Evolutionary conservation across 2,329 filamentous ascomycete genomes (phyloP).

Genomic region (Niveomyces coronatus): DNA sequence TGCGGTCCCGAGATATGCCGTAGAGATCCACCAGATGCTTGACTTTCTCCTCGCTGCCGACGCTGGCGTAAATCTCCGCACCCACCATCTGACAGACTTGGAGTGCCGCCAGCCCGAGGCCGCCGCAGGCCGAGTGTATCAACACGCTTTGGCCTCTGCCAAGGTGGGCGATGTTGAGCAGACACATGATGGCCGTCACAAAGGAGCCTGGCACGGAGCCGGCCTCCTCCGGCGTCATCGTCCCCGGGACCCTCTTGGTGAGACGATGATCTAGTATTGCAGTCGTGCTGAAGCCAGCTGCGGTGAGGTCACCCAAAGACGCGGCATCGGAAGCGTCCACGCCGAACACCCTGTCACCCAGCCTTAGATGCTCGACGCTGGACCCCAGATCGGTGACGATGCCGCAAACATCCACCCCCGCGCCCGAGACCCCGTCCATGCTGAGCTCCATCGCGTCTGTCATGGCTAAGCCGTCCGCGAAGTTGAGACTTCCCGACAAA

Average conservation of each 20-base stretch:
- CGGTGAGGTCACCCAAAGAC: too few species aligned
- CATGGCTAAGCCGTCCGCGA: too few species aligned
- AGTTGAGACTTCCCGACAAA: too few species aligned
- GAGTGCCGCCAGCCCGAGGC: slow-evolving; percentile 24
- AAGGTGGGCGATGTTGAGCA: not conserved
- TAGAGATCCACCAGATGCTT: slow-evolving; percentile 21
- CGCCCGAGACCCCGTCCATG: too few species aligned
- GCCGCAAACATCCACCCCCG: too few species aligned
- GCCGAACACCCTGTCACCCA: too few species aligned
- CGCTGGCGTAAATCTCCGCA: slow-evolving; percentile 27
- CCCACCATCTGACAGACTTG: slow-evolving; percentile 20
- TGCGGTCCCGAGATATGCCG: slow-evolving; percentile 20
- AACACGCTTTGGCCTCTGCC: slow-evolving; percentile 16
- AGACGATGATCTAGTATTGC: slow-evolving; percentile 15
- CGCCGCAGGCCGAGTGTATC: slow-evolving; percentile 25
- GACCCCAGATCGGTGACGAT: too few species aligned
- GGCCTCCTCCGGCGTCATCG: slow-evolving; percentile 24
- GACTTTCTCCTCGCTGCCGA: slow-evolving; percentile 25
- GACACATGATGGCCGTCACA: slow-evolving; percentile 18
- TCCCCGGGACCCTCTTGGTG: slow-evolving; percentile 24
- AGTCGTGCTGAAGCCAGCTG: too few species aligned
- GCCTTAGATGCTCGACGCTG: too few species aligned
- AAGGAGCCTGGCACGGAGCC: slow-evolving; percentile 26
- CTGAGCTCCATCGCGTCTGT: too few species aligned
- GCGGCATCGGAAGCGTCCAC: too few species aligned